Base-by-base conservation (phyloP, 2,329 filamentous ascomycete species). In the Aspergillus sp. region DNA sequence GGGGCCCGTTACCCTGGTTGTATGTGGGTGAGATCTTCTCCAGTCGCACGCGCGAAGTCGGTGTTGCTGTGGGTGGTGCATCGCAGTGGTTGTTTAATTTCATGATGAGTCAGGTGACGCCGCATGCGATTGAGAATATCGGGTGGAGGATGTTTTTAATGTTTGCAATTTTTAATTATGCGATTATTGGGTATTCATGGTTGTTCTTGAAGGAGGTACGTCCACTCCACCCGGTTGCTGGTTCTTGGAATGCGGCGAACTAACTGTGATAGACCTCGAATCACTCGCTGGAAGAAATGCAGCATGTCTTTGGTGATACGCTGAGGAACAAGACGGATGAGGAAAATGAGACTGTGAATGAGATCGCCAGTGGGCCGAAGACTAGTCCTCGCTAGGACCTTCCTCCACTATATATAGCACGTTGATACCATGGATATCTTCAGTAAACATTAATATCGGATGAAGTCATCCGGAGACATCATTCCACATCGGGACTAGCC, bases 71-170 rank as follows among this genome's bases (percentile, higher is more conserved):
- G 6, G 66, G 66, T 1, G 64, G 63, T 1, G 65, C 65, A 4
- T 63, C 60, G 19, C 66, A 69, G 48, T 69, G 66, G 66, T 49
- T 69, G n/a, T 69, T 68, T 55, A 69, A 69, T 35, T 69, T 68
- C 41, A 62, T 67, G 54, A 66, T 69, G 63, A 64, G 60, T 32
- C 65, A 68, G 47, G 60, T 69, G 19, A 69, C 64, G 44, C 65
- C 66, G 3, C 63, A 68, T 48, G 71, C 73, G 0, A 67, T 77
- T 10, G 60, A 63, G 2, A 75, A 75, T 45, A 72, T 77, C 4
- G 69, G 70, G 1, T 77, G 73, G 73, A 66, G 65, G 42, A 76
- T 72, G 2, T 77, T 77, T 49, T 55, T 77, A 49, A 75, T 77
- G 71, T 77, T 76, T 60, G 66, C 64, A 19, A 70, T 75, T 22